Conservation (phyloP, 495 filamentous ascomycete species). For the Neurospora cerealis region DNA sequence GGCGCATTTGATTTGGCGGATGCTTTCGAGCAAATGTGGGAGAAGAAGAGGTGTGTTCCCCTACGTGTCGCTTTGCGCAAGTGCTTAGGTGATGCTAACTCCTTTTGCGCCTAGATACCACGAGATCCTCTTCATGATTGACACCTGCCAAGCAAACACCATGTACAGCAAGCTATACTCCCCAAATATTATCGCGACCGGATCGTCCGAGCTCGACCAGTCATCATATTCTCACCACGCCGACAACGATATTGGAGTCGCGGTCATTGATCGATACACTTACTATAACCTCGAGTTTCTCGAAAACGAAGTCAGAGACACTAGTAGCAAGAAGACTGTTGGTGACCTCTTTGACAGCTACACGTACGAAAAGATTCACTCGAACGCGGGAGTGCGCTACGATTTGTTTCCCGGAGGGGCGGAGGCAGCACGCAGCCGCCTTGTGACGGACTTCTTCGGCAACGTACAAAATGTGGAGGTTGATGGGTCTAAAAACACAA, state of each 20-base stretch:
- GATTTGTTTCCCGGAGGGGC: slow-evolving; percentile 82
- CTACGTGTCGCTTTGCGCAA: not conserved
- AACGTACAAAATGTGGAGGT: slow-evolving; percentile 97
- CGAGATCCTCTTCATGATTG: slow-evolving; percentile 98
- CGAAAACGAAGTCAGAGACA: slow-evolving; percentile 76
- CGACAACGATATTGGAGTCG: slow-evolving; percentile 91
- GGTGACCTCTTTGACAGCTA: slow-evolving; percentile 95
- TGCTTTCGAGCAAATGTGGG: slow-evolving; percentile 99
- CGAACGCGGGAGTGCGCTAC: slow-evolving; percentile 82
- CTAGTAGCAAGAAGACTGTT: slow-evolving; percentile 72
- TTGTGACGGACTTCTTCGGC: slow-evolving; percentile 94
- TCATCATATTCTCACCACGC: slow-evolving; percentile 94
- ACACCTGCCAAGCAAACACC: slow-evolving; percentile 97
- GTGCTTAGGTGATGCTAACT: not conserved
- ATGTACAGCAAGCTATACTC: slow-evolving; percentile 98
- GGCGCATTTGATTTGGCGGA: slow-evolving; percentile 92
- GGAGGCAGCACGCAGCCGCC: slow-evolving; percentile 56
- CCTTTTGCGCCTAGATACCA: slow-evolving; percentile 49
- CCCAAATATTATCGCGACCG: slow-evolving; percentile 93
- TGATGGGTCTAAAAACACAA: slow-evolving; percentile 46
- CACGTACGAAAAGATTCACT: slow-evolving; percentile 89
- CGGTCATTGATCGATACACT: slow-evolving; percentile 96
- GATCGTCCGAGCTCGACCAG: slow-evolving; percentile 86
- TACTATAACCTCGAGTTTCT: slow-evolving; percentile 98
- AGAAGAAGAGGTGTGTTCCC: slow-evolving; percentile 75